These are phyloP conservation scores for Lipomyces chichibuensis DNA, from an alignment of 805 yeast genomes.

Conservation along the genomic window DNA sequence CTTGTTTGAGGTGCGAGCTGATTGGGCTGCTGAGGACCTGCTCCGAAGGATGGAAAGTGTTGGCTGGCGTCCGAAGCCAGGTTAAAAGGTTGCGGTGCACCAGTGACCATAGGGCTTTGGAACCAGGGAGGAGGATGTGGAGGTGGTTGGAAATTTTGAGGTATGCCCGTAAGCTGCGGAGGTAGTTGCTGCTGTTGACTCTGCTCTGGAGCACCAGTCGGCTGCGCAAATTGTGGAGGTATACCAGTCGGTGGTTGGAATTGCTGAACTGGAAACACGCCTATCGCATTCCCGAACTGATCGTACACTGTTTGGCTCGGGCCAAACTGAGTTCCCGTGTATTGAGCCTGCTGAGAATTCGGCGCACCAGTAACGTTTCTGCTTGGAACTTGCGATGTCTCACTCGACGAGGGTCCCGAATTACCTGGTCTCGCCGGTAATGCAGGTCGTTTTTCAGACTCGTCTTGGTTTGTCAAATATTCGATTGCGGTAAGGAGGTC, in stretches of 20 bases:
- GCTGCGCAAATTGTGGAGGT: constrained; percentile 14
- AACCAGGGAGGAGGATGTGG: constrained; percentile 1
- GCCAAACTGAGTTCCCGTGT: constrained; percentile 6
- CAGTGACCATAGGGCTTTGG: background rate
- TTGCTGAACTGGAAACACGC: constrained; percentile 9
- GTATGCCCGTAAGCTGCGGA: background rate
- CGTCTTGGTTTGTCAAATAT: constrained; percentile 39
- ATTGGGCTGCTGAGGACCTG: background rate
- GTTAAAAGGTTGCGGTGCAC: background rate
- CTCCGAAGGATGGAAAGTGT: constrained; percentile 10
- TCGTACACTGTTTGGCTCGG: constrained; percentile 14
- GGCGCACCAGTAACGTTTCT: constrained; percentile 11
- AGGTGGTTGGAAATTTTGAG: background rate
- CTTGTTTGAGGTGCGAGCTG: constrained; percentile 10
- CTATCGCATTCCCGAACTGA: constrained; percentile 27
- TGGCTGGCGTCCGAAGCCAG: constrained; percentile 14
- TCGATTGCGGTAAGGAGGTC: constrained; percentile 62
- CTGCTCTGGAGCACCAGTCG: background rate
- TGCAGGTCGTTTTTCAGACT: constrained; percentile 17
- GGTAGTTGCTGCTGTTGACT: no score
- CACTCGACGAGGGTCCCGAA: constrained; percentile 9
- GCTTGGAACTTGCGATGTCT: constrained; percentile 2
- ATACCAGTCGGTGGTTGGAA: constrained; percentile 2
- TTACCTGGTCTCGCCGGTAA: constrained; percentile 30
- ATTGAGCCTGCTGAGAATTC: constrained; percentile 1